Percentiles rank a stretch among this genome's conserved stretches.
phyloP scores from a whole-genome alignment of 2,329 filamentous ascomycete genomes.

The Dryadomyces sulphureus region DNA sequence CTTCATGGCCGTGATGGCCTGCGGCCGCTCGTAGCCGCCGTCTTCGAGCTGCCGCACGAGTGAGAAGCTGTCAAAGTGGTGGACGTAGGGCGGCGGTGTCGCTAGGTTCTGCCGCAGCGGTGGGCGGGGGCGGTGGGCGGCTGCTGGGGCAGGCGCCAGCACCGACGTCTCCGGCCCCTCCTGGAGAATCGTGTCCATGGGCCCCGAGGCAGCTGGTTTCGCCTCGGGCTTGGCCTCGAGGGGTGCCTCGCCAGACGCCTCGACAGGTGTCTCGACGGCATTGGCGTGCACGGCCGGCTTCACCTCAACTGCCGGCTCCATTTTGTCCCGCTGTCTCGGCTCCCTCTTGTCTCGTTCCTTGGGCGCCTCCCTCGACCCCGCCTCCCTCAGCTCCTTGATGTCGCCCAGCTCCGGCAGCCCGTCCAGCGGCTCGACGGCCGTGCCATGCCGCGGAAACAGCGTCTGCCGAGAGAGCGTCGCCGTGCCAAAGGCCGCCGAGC shows the following conservation, averaged over 20 bases:
- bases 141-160: no score
- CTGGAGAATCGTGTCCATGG: conserved; percentile 3
- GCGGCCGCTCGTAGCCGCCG: conserved; percentile 56
- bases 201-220: no score
- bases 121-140: neutral
- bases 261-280: no score
- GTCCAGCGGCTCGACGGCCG: conserved; percentile 38
- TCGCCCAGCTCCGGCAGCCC: neutral
- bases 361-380: no score
- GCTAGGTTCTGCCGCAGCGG: conserved; percentile 35
- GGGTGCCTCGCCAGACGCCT: no score
- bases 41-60: conserved; percentile 66
- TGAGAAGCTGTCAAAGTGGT: conserved; percentile 92
- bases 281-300: no score
- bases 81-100: conserved; percentile 65
- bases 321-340: no score
- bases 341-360: no score
- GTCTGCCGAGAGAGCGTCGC: conserved; percentile 23
- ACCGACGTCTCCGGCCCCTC: neutral
- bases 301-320: no score
- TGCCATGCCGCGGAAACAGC: conserved; percentile 41
- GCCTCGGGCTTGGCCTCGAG: no score
- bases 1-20: conserved; percentile 85
- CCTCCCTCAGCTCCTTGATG: conserved; percentile 12
- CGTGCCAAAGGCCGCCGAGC: conserved; percentile 22